Percentiles rank a stretch among this genome's conserved stretches.
Conservation (phyloP, 1,284 basidiomycete genomes). For the Ustilago hordei region DNA sequence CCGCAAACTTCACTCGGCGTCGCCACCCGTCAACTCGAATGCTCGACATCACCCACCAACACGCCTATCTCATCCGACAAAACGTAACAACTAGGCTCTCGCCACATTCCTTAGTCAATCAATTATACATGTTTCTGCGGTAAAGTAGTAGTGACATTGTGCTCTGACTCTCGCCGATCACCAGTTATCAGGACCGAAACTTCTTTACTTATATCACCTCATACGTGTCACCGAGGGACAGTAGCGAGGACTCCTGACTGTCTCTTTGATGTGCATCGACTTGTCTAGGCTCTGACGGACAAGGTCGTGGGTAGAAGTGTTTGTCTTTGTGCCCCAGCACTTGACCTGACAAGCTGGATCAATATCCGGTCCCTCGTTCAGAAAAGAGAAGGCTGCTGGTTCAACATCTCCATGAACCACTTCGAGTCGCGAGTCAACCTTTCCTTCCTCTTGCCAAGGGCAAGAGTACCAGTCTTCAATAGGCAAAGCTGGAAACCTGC, state of each 20-base stretch:
- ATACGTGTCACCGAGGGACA: constrained; percentile 77
- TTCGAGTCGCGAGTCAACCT: constrained; percentile 33
- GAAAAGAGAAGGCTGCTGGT: constrained; percentile 55
- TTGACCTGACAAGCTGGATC: constrained; percentile 77
- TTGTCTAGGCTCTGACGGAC: constrained; percentile 76
- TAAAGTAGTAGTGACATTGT: no score
- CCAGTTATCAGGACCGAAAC: no score
- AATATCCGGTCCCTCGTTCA: constrained; percentile 45
- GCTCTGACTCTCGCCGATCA: no score
- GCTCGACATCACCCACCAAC: no score
- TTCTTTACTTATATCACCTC: no score
- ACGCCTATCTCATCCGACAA: no score
- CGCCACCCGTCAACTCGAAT: no score
- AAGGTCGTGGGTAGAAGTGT: constrained; percentile 78
- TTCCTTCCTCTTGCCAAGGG: constrained; percentile 20
- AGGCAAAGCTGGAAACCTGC: constrained; percentile 85
- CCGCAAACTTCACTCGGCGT: no score
- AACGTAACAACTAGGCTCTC: no score
- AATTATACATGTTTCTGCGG: no score
- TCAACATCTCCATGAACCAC: constrained; percentile 40
- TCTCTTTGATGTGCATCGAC: constrained; percentile 86
- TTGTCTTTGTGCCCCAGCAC: constrained; percentile 82
- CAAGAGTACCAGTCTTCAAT: constrained; percentile 83
- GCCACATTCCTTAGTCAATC: no score
- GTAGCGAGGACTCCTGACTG: constrained; percentile 88